These are phyloP conservation scores for Cystobasidium onofrii DNA, from an alignment of 768 basidiomycete genomes.

Conservation along the genomic window DNA sequence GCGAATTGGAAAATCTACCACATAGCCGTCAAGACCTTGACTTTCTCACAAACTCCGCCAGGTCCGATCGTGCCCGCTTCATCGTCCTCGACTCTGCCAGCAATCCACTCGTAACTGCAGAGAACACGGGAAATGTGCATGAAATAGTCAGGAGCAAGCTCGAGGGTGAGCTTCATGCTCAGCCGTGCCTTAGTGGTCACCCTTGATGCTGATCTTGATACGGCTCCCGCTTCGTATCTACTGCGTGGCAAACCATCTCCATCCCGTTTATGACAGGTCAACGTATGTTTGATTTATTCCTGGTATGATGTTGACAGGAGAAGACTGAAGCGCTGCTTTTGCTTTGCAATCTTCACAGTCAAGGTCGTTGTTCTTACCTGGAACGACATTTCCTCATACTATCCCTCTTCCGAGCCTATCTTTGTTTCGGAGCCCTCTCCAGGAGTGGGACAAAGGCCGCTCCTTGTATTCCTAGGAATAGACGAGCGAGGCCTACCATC, in stretches of 20 bases:
- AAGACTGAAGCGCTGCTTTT: slow-evolving; percentile 27
- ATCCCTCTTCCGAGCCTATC: neutral
- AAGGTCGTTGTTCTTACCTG: neutral
- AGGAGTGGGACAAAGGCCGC: slow-evolving; percentile 33
- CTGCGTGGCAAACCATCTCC: neutral
- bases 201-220: neutral
- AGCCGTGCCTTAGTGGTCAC: neutral
- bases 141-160: slow-evolving; percentile 60
- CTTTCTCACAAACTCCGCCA: slow-evolving; percentile 66
- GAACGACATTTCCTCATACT: neutral
- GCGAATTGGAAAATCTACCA: no score
- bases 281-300: neutral
- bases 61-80: slow-evolving; percentile 59
- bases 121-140: slow-evolving; percentile 52
- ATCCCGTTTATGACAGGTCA: neutral
- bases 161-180: slow-evolving; percentile 53
- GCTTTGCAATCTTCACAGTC: neutral
- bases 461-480: slow-evolving; percentile 70
- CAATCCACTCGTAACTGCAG: slow-evolving; percentile 55
- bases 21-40: slow-evolving; percentile 22
- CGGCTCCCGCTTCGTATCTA: neutral
- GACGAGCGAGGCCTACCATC: slow-evolving; percentile 50
- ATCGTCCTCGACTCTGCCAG: slow-evolving; percentile 65
- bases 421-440: neutral
- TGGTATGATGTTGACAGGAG: no score